phyloP scores from a whole-genome alignment of 495 filamentous ascomycete genomes.

The Hyaloscypha finlandica region DNA sequence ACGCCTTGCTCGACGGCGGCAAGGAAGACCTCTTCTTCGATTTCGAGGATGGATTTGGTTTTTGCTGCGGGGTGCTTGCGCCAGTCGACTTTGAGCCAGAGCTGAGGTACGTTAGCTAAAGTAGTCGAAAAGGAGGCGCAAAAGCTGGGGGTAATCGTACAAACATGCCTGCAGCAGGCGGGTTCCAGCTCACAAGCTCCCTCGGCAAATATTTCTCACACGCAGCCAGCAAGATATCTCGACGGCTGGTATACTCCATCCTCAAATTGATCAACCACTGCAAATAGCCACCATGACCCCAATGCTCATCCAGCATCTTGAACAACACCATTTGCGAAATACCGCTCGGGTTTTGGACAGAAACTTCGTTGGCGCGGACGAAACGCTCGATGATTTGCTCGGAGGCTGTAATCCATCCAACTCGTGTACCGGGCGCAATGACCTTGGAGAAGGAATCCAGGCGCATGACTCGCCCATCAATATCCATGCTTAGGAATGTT shows the following conservation, averaged over 20 bases:
- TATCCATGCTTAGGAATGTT: constrained; percentile 66
- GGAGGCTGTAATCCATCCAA: constrained; percentile 80
- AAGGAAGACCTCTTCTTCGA: constrained; percentile 87
- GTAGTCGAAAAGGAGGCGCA: too few species aligned
- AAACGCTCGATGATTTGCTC: constrained; percentile 83
- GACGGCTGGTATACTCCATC: constrained; percentile 76
- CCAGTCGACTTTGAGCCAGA: constrained; percentile 78
- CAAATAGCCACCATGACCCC: constrained; percentile 91
- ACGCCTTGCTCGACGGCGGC: constrained; percentile 69
- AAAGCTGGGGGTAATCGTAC: constrained; percentile 41
- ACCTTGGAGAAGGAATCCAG: constrained; percentile 86
- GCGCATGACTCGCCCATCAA: constrained; percentile 66
- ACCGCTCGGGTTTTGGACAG: constrained; percentile 81
- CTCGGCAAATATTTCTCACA: constrained; percentile 79
- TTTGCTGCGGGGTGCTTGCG: constrained; percentile 65
- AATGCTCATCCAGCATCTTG: constrained; percentile 89
- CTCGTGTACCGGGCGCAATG: constrained; percentile 71
- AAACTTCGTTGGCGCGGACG: constrained; percentile 73
- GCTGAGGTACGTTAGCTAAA: constrained; percentile 42
- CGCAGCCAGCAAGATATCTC: constrained; percentile 76
- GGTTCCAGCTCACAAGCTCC: constrained; percentile 78
- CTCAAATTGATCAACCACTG: constrained; percentile 86
- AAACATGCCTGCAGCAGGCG: constrained; percentile 96
- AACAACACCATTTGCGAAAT: constrained; percentile 79
- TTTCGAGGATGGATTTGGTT: constrained; percentile 60